Evolutionary conservation across 331 rosid genomes (phyloP), one percentile per base, ranked within the genome.

Genomic region (Prunus yedoensis): DNA sequence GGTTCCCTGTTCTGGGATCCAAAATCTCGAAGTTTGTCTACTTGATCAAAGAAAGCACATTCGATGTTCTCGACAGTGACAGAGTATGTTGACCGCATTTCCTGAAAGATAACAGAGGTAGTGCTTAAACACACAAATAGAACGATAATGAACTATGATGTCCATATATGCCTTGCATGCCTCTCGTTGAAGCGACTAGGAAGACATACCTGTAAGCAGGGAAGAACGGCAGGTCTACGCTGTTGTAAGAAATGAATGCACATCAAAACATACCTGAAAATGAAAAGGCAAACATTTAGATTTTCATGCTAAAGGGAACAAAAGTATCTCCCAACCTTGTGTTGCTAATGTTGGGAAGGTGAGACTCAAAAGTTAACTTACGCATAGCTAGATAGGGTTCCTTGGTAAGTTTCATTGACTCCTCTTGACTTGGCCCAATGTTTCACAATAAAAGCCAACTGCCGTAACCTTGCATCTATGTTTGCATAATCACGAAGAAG

Each of bases 351-450:
- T 38, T 35, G 38, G 74, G 20, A 54, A 54, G 27, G 28, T 14
- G 15, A 76, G 41, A 63, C 4, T 35, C 32, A 64, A 41, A 74
- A 76, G 58, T 67, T 67, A 85, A 88, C 97, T 86, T 84, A 94
- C 99, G 97, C 99, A 81, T 94, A 94, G 89, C 99, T 94, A 64
- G 99, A 94, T 53, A 94, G 87, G 50, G 99, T 94, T 78, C 99
- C 99, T 52, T 92, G 99, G 82, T 94, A 94, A 35, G 99, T 94
- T 83, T 85, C 97, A 83, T 94, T 94, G 75, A 94, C 97, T 83
- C 97, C 95, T 76, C 99, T 90, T 52, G 97, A 92, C 85, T 94
- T 94, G 45, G 99, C 99, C 99, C 99, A 94, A 79, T 94, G 92
- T 84, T 94, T 94, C 59, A 94, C 90, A 56, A 94, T 89, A 78